Conservation (phyloP, 2,329 filamentous ascomycete species). For the Alternaria conjuncta region DNA sequence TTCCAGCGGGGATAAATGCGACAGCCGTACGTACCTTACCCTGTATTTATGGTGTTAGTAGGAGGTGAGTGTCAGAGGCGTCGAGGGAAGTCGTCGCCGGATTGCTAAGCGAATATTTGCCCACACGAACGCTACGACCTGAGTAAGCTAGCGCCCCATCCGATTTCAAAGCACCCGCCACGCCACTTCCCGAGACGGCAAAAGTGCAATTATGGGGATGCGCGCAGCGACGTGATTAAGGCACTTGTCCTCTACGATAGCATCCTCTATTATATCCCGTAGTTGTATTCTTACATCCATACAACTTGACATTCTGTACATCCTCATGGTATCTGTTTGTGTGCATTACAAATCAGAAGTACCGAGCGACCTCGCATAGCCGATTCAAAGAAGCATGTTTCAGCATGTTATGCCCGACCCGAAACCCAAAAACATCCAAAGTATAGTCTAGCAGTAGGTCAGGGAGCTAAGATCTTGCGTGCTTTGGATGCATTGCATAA, state of each 20-base stretch:
- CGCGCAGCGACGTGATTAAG: neutral
- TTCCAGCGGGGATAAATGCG: slow-evolving; percentile 10
- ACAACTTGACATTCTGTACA: neutral
- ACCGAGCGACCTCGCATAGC: neutral
- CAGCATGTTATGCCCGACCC: neutral
- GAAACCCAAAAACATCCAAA: neutral
- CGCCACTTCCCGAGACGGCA: neutral
- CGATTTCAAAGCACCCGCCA: slow-evolving; percentile 17
- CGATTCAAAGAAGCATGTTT: neutral
- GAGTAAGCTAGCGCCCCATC: slow-evolving; percentile 18
- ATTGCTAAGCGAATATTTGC: slow-evolving; percentile 25
- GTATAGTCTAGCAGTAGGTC: neutral
- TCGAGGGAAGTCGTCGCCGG: slow-evolving; percentile 18
- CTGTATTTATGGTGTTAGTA: slow-evolving; percentile 36
- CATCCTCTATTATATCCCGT: neutral
- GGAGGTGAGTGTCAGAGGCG: slow-evolving; percentile 26
- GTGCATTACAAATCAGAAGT: neutral
- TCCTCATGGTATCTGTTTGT: neutral
- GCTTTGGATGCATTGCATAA: neutral
- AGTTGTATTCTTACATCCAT: neutral
- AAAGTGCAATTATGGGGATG: slow-evolving; percentile 4
- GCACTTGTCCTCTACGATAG: neutral
- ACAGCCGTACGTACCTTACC: slow-evolving; percentile 38
- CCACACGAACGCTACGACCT: slow-evolving; percentile 7
- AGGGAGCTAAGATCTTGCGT: neutral